phyloP scores from a whole-genome alignment of 2,329 filamentous ascomycete genomes.

The Colletotrichum lindemuthianum region DNA sequence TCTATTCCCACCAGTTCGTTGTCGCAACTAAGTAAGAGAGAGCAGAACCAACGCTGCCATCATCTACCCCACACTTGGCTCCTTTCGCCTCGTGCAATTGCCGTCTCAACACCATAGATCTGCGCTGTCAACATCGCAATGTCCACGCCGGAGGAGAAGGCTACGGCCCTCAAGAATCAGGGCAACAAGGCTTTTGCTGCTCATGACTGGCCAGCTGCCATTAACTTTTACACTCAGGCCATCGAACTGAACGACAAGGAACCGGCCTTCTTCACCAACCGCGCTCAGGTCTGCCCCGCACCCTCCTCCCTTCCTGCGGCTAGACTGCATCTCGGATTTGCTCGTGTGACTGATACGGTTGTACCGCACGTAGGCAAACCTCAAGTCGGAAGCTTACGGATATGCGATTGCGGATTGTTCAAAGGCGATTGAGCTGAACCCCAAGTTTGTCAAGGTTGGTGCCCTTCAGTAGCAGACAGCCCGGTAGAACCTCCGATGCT shows the following conservation, averaged over 20 bases:
- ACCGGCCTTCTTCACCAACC: conserved; percentile 91
- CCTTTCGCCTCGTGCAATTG: background rate
- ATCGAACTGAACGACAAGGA: conserved; percentile 86
- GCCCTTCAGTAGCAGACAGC: background rate
- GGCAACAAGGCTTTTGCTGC: conserved; percentile 92
- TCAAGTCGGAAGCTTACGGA: conserved; percentile 95
- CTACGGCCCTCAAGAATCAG: conserved; percentile 87
- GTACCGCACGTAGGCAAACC: conserved; percentile 73
- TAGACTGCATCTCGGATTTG: conserved; percentile 30
- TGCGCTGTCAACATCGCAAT: conserved; percentile 43
- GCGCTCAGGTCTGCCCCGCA: conserved; percentile 77
- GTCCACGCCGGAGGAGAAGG: conserved; percentile 68
- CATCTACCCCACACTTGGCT: conserved; percentile 27
- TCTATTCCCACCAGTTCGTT: conserved; percentile 21
- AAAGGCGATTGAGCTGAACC: conserved; percentile 89
- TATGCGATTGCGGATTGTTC: conserved; percentile 92
- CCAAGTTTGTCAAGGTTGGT: conserved; percentile 85
- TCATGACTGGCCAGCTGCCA: conserved; percentile 85
- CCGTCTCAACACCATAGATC: background rate
- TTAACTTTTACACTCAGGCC: conserved; percentile 86
- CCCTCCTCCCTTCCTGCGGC: conserved; percentile 15
- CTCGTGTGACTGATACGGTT: conserved; percentile 59
- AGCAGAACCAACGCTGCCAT: conserved; percentile 15
- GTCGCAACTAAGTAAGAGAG: conserved; percentile 11
- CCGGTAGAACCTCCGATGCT: conserved; percentile 19